These are phyloP conservation scores for Fusarium dimerum DNA, from an alignment of 2,329 filamentous ascomycete species.

Conservation along the genomic window DNA sequence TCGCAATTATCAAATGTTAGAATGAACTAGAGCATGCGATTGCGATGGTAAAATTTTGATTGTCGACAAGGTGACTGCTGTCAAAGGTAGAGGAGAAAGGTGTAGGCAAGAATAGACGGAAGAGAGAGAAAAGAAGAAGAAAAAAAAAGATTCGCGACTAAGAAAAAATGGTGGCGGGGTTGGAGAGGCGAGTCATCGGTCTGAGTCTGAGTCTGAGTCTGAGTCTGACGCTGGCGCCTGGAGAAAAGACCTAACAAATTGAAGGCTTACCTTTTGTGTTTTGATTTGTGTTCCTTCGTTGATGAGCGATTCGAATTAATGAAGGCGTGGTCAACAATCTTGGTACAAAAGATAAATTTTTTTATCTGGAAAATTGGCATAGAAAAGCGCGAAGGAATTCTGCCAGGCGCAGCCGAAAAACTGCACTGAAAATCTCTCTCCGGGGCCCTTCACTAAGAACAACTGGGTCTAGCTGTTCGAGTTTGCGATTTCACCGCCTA, in stretches of 20 bases:
- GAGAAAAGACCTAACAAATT: not conserved
- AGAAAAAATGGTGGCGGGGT: constrained; percentile 29
- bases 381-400: constrained; percentile 25
- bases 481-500: constrained; percentile 34
- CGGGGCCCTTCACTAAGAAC: not conserved
- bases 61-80: not conserved
- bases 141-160: constrained; percentile 21
- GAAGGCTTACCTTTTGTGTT: constrained; percentile 11
- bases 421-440: constrained; percentile 12
- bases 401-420: constrained; percentile 28
- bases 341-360: not conserved
- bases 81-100: not conserved
- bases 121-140: constrained; percentile 1
- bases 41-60: constrained; percentile 5
- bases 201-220: too few relatives aligned
- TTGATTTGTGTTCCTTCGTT: not conserved
- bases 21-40: constrained; percentile 10
- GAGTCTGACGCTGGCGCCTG: constrained; percentile 4
- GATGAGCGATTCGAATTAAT: not conserved
- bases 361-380: constrained; percentile 13
- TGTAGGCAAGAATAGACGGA: constrained; percentile 5
- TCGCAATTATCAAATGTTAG: constrained; percentile 7
- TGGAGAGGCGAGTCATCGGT: constrained; percentile 29
- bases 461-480: constrained; percentile 6
- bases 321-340: not conserved